Base-by-base conservation (phyloP, 2,329 filamentous ascomycete genomes). In the Cercospora sp. region DNA sequence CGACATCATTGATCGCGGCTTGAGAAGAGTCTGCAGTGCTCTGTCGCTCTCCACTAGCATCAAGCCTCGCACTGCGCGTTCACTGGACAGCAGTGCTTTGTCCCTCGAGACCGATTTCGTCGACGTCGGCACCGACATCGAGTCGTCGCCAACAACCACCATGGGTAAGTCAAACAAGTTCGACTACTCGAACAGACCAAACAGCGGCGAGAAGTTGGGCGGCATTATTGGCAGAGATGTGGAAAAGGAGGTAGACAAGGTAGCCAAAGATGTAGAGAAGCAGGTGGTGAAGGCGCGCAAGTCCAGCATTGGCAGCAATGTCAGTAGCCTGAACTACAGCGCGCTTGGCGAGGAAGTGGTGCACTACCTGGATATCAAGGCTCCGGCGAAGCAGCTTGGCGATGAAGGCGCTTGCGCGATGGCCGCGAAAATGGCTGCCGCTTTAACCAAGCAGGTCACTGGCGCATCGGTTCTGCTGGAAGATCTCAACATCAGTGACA, bases 401-500 rank as follows among this genome's bases (percentile, higher is more conserved):
- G 82, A 85, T 65, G 80, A 81, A 8, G 83, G 83, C 9, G 77
- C 84, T 10, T 69, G 68, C 2, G 77, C 79, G 13, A 78, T 85
- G 68, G 79, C 80, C n/a, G 76, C 79, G 61, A 82, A 81, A 18
- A 75, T 86, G 9, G 71, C 80, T 18, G 70, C 75, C 21, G 82
- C 81, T 8, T 75, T 85, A 63, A 68, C 73, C 26, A 79, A 75
- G 51, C 75, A 74, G 64, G 79, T 76, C 24, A 66, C 61, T 59
- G 63, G 60, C 5, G 71, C 73, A 7, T 72, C 73, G 24, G 73
- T 81, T n/a, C 78, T 74, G 30, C 75, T 86, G 10, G 81, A 83
- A 40, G 83, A 84, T 67, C 74, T 86, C 24, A 81, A 82, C 68
- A 74, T 86, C 4, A 78, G 78, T 45, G 78, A 78, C 30, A 86